Evolutionary conservation across 1,284 basidiomycete genomes (phyloP), one percentile per base, ranked within the genome.

Genomic region (Microbotryomycetes sp.): DNA sequence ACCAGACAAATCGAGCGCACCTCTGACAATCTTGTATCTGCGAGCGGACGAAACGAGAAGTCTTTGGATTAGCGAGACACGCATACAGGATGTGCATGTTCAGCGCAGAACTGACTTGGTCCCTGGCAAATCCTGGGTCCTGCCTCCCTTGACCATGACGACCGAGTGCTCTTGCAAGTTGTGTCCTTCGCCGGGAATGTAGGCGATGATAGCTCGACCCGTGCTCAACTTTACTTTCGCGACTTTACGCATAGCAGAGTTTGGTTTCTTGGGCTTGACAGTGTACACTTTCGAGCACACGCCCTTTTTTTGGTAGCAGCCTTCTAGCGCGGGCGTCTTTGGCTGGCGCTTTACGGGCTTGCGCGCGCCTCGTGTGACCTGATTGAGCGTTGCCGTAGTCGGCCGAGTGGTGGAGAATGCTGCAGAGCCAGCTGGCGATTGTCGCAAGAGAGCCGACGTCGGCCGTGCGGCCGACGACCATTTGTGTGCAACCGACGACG

Each of bases 181-280:
- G 76, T 98, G 94, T 1, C 96, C 96, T 74, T 98, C 96, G 68
- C 96, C 96, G 46, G 89, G 89, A 59, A 98, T 93, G 75, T 97
- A 98, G 16, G 93, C 93, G 77, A 89, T 87, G 61, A 93, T 82
- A 46, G 85, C 86, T 75, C 89, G 87, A 54, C 96, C 96, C 31
- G 88, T 94, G 31, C 86, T 83, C 54, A 98, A 80, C 79, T 94
- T 94, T 69, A 99, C 87, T 73, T 90, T 83, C 47, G 92, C 92
- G 62, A 97, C 90, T 79, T 97, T 98, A 65, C 96, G 89, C 73
- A 97, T 91, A 49, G 93, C 93, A 47, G 94, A 98, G 78, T 99
- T 99, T 67, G 96, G 96, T 75, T 99, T 99, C 80, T 93, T 97
- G 26, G 96, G 96, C 73, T 88, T 91, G 70, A 81, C 83, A 50